A percentile compares a stretch with the other conserved stretches of the same genome.
These are phyloP conservation scores for Aspergillus pseudoviridinutans DNA, from an alignment of 2,329 filamentous ascomycete genomes.

Conservation along the genomic window DNA sequence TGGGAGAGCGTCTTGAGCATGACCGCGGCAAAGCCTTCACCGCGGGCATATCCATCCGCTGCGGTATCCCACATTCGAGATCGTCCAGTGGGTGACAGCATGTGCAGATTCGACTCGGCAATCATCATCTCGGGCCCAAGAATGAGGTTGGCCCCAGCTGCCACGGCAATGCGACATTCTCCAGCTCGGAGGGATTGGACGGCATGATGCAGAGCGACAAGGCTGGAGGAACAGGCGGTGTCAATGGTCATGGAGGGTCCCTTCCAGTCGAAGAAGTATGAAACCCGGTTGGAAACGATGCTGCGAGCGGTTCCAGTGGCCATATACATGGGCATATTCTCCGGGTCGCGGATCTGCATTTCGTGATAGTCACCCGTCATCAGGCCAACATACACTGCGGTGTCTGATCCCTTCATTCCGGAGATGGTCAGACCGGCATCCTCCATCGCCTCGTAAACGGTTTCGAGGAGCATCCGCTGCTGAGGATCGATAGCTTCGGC, in stretches of 20 bases:
- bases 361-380: constrained; percentile 20
- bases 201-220: constrained; percentile 23
- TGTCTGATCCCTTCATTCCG: constrained; percentile 18
- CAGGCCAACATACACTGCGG: constrained; percentile 21
- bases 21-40: constrained; percentile 28
- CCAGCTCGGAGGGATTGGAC: constrained; percentile 13
- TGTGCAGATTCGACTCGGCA: constrained; percentile 25
- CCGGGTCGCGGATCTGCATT: constrained; percentile 12
- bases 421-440: constrained; percentile 12
- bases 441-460: constrained; percentile 39
- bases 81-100: constrained; percentile 28
- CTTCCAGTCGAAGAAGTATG: constrained; percentile 34
- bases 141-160: constrained; percentile 31
- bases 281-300: constrained; percentile 31
- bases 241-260: constrained; percentile 38
- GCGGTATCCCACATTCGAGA: constrained; percentile 23
- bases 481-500: constrained; percentile 33
- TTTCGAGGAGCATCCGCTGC: constrained; percentile 27
- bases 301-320: constrained; percentile 19
- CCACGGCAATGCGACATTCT: constrained; percentile 20
- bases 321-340: constrained; percentile 10
- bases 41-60: constrained; percentile 29
- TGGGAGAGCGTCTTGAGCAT: constrained; percentile 23
- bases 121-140: constrained; percentile 22
- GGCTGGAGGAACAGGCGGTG: constrained; percentile 39